Evolutionary conservation across 352 stramenopile species (phyloP).

Genomic region (Phytophthora brassicae): DNA sequence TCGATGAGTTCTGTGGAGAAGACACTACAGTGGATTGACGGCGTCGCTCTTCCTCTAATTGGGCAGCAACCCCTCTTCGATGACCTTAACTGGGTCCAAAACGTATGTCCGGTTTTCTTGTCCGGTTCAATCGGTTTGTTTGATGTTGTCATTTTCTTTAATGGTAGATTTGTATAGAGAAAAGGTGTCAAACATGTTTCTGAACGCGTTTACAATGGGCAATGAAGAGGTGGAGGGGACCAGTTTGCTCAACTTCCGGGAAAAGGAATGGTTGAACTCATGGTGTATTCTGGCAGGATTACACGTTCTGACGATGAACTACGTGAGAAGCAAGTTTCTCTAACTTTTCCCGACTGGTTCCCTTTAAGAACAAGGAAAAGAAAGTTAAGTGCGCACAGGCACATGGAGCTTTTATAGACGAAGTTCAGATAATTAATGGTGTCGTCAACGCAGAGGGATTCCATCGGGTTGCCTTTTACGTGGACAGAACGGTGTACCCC

Average conservation of each 20-base stretch:
- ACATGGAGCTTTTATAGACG: background rate
- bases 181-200: background rate
- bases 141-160: no score
- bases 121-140: no score
- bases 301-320: background rate
- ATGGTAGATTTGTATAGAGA: no score
- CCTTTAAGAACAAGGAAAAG: background rate
- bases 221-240: background rate
- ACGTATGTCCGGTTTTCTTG: background rate
- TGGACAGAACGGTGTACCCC: no score
- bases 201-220: background rate
- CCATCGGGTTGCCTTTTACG: background rate
- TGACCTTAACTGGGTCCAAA: background rate
- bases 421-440: no score
- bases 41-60: no score
- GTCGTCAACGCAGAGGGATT: background rate
- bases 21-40: no score
- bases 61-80: no score
- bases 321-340: background rate
- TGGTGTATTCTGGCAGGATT: background rate
- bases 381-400: background rate
- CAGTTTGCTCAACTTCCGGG: background rate
- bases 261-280: background rate
- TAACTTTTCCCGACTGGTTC: background rate
- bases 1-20: no score